These are phyloP conservation scores for Aspergillus flavus DNA, from an alignment of 2,329 filamentous ascomycete species.

Conservation along the genomic window DNA sequence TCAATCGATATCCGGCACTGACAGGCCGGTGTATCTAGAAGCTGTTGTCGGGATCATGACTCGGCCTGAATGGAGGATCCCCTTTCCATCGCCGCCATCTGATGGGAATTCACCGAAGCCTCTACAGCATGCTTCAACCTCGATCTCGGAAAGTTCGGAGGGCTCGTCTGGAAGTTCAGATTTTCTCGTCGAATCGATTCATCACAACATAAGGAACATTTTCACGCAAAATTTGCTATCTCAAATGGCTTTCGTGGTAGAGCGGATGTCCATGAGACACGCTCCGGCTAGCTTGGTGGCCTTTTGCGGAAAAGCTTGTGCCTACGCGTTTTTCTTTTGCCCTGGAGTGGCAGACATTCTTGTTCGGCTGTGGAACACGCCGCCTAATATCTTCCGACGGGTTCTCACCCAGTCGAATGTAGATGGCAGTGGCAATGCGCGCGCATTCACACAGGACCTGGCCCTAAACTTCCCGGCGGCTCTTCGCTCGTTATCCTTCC, in stretches of 20 bases:
- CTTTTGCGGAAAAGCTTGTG: slow-evolving; percentile 87
- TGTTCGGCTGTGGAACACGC: slow-evolving; percentile 76
- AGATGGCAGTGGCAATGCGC: slow-evolving; percentile 54
- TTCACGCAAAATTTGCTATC: slow-evolving; percentile 79
- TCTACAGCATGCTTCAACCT: slow-evolving; percentile 44
- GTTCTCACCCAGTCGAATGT: slow-evolving; percentile 71
- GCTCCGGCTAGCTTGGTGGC: slow-evolving; percentile 72
- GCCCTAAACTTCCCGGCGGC: slow-evolving; percentile 69
- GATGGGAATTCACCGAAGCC: slow-evolving; percentile 39
- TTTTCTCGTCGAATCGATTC: slow-evolving; percentile 73
- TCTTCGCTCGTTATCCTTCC: slow-evolving; percentile 63
- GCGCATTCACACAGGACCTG: slow-evolving; percentile 63
- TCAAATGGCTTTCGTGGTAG: slow-evolving; percentile 84
- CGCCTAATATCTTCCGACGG: slow-evolving; percentile 69
- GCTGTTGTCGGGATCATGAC: slow-evolving; percentile 81
- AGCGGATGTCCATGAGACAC: slow-evolving; percentile 81
- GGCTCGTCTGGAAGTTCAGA: slow-evolving; percentile 56
- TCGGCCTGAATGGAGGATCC: slow-evolving; percentile 80
- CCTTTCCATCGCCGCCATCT: slow-evolving; percentile 62
- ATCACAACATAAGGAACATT: slow-evolving; percentile 86
- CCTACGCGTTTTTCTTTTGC: slow-evolving; percentile 92
- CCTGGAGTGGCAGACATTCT: slow-evolving; percentile 83
- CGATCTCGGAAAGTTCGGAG: slow-evolving; percentile 59
- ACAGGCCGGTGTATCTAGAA: slow-evolving; percentile 78
- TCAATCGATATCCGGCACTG: slow-evolving; percentile 79